Percentiles rank a stretch among this genome's conserved stretches.
Evolutionary conservation across 768 basidiomycete species (phyloP).

Genomic region (Lactifluus rugatus): DNA sequence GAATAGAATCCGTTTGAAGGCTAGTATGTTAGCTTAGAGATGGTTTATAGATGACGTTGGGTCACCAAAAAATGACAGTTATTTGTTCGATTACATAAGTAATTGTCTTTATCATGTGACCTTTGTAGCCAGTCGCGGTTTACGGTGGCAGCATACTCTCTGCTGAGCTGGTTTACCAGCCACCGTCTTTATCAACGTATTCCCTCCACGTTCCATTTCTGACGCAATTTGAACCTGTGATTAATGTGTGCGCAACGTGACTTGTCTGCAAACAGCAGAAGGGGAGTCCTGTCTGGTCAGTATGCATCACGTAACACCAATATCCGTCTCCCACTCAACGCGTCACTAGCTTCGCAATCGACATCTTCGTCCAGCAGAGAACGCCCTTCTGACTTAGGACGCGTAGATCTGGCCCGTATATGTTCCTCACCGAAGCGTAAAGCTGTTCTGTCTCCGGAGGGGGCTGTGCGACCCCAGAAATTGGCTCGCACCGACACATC

Average conservation of each 20-base stretch:
- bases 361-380: not conserved
- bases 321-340: not conserved
- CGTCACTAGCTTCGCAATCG: constrained; percentile 6
- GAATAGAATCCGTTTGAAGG: constrained; percentile 19
- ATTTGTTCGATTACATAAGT: not conserved
- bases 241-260: constrained; percentile 4
- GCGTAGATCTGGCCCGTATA: not conserved
- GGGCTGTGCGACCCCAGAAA: not conserved
- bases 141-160: not conserved
- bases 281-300: constrained; percentile 3
- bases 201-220: not conserved
- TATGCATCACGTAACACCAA: not conserved
- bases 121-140: not conserved
- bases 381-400: not conserved
- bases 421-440: constrained; percentile 1
- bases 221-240: not conserved
- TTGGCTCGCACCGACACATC: constrained; percentile 1
- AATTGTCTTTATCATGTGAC: not conserved
- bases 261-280: not conserved
- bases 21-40: not conserved
- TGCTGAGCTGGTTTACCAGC: too few species aligned
- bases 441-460: not conserved
- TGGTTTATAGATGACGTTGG: not conserved
- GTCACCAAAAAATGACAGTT: not conserved
- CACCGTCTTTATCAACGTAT: not conserved